A percentile compares a stretch with the other conserved stretches of the same genome.
These are phyloP conservation scores for Boletus reticulatus DNA, from an alignment of 768 basidiomycete species.

Conservation along the genomic window DNA sequence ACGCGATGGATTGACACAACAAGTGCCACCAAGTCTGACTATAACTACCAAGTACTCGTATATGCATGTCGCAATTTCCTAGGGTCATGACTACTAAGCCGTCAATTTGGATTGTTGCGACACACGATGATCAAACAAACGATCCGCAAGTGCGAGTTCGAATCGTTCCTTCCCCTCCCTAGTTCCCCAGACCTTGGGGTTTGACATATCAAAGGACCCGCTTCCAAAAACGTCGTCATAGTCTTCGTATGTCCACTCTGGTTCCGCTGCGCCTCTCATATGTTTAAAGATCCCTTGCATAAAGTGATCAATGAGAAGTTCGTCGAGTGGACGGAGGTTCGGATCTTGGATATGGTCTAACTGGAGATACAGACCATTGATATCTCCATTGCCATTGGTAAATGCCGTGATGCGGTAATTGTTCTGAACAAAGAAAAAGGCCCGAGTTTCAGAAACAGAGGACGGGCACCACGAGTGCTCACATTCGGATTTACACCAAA, in stretches of 20 bases:
- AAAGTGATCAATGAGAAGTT: background rate
- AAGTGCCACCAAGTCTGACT: too few species aligned
- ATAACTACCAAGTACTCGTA: too few species aligned
- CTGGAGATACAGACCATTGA: background rate
- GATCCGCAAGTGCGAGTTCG: background rate
- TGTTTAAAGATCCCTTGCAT: background rate
- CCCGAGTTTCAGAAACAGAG: background rate
- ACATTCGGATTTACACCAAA: background rate
- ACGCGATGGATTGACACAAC: slow-evolving; percentile 46
- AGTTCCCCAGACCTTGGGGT: background rate
- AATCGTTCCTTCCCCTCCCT: background rate
- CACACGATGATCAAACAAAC: background rate
- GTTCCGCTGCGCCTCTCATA: background rate
- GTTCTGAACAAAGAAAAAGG: background rate
- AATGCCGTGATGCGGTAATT: background rate
- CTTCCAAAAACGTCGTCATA: background rate
- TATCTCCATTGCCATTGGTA: background rate
- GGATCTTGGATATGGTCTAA: background rate
- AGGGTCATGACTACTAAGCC: too few species aligned
- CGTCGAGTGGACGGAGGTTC: background rate
- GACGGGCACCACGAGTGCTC: background rate
- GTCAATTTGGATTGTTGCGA: too few species aligned
- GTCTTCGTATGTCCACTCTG: background rate
- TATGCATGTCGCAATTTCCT: too few species aligned
- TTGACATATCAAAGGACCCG: background rate